Conservation (phyloP, 306 rosid species). For the Clitoria ternatea region DNA sequence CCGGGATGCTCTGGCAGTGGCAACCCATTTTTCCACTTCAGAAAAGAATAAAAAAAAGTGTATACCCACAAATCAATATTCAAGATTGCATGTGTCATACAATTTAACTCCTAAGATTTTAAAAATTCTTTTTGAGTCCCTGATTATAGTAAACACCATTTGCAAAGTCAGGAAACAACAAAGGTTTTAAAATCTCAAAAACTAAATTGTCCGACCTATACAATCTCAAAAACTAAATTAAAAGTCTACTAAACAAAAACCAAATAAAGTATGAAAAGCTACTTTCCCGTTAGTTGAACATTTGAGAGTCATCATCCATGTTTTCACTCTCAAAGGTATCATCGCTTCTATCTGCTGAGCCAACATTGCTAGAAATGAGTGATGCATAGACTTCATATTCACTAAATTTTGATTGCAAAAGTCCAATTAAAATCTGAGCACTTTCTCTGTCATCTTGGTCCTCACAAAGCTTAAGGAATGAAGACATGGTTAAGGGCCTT, state of each 20-base stretch:
- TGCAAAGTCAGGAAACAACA: no score
- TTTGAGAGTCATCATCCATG: slow-evolving; percentile 48
- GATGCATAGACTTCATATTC: slow-evolving; percentile 50
- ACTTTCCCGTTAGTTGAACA: slow-evolving; percentile 47
- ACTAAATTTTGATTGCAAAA: slow-evolving; percentile 49
- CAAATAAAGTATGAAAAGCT: slow-evolving; percentile 32
- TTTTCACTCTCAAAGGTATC: slow-evolving; percentile 24
- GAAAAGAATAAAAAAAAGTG: neutral
- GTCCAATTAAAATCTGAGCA: slow-evolving; percentile 43
- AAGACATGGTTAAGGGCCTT: slow-evolving; percentile 42
- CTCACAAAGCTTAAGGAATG: slow-evolving; percentile 57
- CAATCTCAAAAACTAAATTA: no score
- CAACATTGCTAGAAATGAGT: no score
- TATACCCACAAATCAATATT: no score
- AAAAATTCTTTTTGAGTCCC: no score
- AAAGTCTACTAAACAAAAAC: no score
- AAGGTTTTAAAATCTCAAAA: no score
- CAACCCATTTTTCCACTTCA: slow-evolving; percentile 1
- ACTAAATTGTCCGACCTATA: no score
- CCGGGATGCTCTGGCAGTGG: neutral
- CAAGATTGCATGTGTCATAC: no score
- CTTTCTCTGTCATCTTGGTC: slow-evolving; percentile 49
- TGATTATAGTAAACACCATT: no score
- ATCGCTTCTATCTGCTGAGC: slow-evolving; percentile 30
- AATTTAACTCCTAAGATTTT: no score